Evolutionary conservation across 805 yeast species (phyloP).

Genomic region (Wickerhamiella lipophila): DNA sequence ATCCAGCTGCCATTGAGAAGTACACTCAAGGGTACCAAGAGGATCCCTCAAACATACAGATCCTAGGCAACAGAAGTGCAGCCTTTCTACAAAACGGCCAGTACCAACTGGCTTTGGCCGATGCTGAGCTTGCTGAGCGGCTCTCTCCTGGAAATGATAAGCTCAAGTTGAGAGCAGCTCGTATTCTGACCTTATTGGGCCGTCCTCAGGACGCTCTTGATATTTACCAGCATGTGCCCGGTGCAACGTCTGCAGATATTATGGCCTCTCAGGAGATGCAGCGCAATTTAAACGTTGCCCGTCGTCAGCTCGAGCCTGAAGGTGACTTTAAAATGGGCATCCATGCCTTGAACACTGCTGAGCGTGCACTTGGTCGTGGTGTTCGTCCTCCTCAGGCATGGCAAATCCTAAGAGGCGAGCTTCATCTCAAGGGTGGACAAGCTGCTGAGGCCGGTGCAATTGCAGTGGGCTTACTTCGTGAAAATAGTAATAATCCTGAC

Average conservation of each 20-base stretch:
- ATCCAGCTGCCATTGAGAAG: conserved; percentile 23
- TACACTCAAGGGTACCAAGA: conserved; percentile 29
- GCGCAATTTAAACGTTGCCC: conserved; percentile 28
- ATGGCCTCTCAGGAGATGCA: conserved; percentile 30
- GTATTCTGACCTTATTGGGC: conserved; percentile 28
- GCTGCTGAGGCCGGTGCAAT: conserved; percentile 29
- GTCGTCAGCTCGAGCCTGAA: conserved; percentile 18
- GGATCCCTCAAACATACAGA: conserved; percentile 29
- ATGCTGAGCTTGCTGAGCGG: conserved; percentile 25
- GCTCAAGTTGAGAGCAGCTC: conserved; percentile 29
- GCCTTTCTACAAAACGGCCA: conserved; percentile 29
- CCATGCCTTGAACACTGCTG: conserved; percentile 30
- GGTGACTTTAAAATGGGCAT: conserved; percentile 26
- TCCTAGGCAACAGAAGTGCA: conserved; percentile 31
- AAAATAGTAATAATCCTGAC: conserved; percentile 29
- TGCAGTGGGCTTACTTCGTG: conserved; percentile 29
- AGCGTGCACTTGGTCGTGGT: conserved; percentile 27
- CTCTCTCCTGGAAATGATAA: conserved; percentile 28
- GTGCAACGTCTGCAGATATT: conserved; percentile 19
- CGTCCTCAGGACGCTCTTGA: conserved; percentile 27
- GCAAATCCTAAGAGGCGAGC: conserved; percentile 26
- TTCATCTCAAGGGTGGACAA: conserved; percentile 24
- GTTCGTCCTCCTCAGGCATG: conserved; percentile 28
- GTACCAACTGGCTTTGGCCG: conserved; percentile 28
- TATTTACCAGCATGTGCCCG: conserved; percentile 20